phyloP scores from a whole-genome alignment of 768 basidiomycete genomes.

The Myochromella boudieri region DNA sequence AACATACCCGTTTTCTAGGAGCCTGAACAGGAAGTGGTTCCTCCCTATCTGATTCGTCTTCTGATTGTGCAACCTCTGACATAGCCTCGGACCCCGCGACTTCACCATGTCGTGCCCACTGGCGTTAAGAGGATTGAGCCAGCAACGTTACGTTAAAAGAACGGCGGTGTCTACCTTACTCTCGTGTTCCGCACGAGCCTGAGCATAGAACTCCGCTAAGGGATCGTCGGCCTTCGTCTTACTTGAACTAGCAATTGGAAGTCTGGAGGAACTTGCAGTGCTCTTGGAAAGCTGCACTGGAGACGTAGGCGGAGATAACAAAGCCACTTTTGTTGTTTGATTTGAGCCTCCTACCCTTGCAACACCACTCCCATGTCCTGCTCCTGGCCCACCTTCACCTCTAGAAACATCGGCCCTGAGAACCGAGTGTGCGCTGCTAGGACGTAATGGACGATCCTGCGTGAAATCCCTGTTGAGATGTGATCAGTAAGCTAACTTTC shows the following conservation, averaged over 20 bases:
- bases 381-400: slow-evolving; percentile 17
- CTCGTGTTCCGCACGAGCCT: slow-evolving; percentile 51
- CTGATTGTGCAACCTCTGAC: slow-evolving; percentile 23
- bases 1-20: slow-evolving; percentile 28
- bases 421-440: slow-evolving; percentile 2
- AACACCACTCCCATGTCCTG: neutral
- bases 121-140: neutral
- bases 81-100: slow-evolving; percentile 35
- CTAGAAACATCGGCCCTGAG: slow-evolving; percentile 17
- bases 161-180: slow-evolving; percentile 32
- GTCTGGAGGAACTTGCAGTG: slow-evolving; percentile 3
- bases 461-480: slow-evolving; percentile 33
- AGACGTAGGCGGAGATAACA: slow-evolving; percentile 15
- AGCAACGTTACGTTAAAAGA: neutral
- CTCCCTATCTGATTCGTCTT: slow-evolving; percentile 19
- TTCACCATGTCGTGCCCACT: slow-evolving; percentile 38
- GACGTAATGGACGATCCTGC: slow-evolving; percentile 23
- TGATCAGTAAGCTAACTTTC: slow-evolving; percentile 10
- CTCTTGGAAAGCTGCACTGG: slow-evolving; percentile 5
- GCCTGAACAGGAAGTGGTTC: slow-evolving; percentile 19
- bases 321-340: slow-evolving; percentile 1
- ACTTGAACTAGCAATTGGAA: slow-evolving; percentile 1
- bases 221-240: slow-evolving; percentile 42
- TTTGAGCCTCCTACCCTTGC: neutral
- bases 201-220: slow-evolving; percentile 61